Base-by-base conservation (phyloP, 108 stramenopile species). In the Pseudonitzschia pungens region DNA sequence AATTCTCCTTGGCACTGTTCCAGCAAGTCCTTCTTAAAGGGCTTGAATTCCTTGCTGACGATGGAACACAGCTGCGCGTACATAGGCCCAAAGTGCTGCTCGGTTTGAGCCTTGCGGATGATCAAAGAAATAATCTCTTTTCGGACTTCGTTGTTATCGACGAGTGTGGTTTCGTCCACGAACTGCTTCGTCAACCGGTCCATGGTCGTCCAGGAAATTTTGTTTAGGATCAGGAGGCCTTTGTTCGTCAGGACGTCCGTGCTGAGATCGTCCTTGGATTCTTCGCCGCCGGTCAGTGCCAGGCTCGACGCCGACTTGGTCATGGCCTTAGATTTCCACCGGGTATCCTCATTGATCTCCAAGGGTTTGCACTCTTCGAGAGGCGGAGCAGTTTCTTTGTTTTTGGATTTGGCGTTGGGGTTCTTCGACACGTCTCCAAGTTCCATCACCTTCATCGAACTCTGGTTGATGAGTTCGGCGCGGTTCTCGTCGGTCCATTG, bases 41-140 rank as follows among this genome's bases (percentile, higher is more conserved):
- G 53, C 72, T 92, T 93, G 72, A 84, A 82, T 55, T 79, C 79
- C n/a, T 79, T 81, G 57, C 81, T 68, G 65, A 96, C 70, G 36
- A 82, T 85, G 24, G 79, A 74, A 71, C 96, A 97, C 18, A 98
- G 79, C 44, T 86, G 81, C 12, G 96, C 97, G 73, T 96, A 98
- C 86, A 98, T 85, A 27, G 83, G 81, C 40, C 85, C 82, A 72
- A 98, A 97, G 71, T 95, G 92, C 31, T 89, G 83, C 80, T 98
- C 93, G 33, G 78, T 73, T 56, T 96, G 95, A 14, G 97, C 93
- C 84, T 96, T 95, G 43, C 79, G 77, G 21, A 98, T 91, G 68
- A 98, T 84, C 33, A 95, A 59, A 7, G 81, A 62, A 43, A 96
- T 86, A 41, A 90, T 78, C 63, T 81, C 71, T 62, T 79, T 76